phyloP scores from a whole-genome alignment of 805 yeast species.

The Cyberlindnera euphorbiiphila region DNA sequence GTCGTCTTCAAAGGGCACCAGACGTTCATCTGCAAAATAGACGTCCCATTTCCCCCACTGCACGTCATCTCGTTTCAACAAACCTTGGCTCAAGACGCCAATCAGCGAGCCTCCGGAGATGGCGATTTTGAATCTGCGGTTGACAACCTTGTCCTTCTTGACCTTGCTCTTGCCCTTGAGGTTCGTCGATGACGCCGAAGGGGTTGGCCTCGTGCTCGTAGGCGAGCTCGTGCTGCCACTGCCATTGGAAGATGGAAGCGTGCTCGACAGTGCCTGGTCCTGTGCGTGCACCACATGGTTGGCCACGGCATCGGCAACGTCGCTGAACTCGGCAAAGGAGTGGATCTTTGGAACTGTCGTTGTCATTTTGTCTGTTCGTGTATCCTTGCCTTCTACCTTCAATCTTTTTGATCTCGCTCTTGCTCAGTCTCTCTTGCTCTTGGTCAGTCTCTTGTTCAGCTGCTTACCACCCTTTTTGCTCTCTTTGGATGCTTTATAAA shows the following conservation, averaged over 20 bases:
- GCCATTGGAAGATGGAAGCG: conserved; percentile 10
- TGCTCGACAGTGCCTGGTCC: conserved; percentile 41
- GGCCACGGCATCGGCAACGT: conserved; percentile 95
- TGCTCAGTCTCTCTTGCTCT: no score
- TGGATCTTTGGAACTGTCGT: conserved; percentile 91
- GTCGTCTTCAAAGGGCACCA: conserved; percentile 79
- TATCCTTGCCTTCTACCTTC: not conserved
- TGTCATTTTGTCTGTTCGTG: conserved; percentile 50
- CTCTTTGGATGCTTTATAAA: no score
- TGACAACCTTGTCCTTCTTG: conserved; percentile 31
- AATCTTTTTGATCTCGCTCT: no score
- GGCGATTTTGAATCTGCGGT: conserved; percentile 82
- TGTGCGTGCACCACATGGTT: conserved; percentile 91
- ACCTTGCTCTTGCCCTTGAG: conserved; percentile 12
- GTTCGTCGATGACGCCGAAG: conserved; percentile 15
- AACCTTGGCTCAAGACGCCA: conserved; percentile 81
- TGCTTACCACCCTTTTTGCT: no score
- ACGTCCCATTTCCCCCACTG: conserved; percentile 95
- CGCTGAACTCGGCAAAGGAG: conserved; percentile 85
- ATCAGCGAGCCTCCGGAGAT: conserved; percentile 91
- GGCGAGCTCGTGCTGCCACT: conserved; percentile 19
- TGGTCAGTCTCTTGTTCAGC: no score
- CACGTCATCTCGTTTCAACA: conserved; percentile 68
- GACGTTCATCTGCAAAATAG: conserved; percentile 93
- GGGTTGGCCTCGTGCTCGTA: conserved; percentile 16